Conservation (phyloP, 2,329 filamentous ascomycete genomes). For the Zymoseptoria pseudotritici region DNA sequence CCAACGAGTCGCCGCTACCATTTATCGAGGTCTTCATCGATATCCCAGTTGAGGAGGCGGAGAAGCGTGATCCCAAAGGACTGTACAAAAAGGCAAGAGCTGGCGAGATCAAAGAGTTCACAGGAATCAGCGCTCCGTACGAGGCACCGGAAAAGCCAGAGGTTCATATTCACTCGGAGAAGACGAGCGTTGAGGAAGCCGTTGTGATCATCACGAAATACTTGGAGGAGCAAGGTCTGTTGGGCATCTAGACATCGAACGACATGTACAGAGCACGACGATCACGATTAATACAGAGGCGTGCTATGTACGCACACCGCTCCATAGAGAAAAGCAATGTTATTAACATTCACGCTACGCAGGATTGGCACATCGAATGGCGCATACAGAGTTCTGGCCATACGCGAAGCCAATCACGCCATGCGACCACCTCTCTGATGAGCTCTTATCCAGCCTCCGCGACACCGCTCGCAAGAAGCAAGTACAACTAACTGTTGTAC, state of each 20-base stretch:
- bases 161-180: conserved; percentile 75
- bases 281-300: background rate
- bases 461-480: background rate
- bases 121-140: conserved; percentile 89
- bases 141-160: conserved; percentile 81
- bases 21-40: conserved; percentile 95
- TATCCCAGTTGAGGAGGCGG: conserved; percentile 81
- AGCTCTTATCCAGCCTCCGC: too few species aligned
- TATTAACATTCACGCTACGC: background rate
- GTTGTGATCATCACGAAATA: conserved; percentile 79
- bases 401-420: background rate
- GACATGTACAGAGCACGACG: background rate
- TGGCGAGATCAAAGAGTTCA: conserved; percentile 95
- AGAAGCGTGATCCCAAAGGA: conserved; percentile 94
- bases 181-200: conserved; percentile 79
- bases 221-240: conserved; percentile 57
- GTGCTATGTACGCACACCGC: background rate
- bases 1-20: conserved; percentile 58
- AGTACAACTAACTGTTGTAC: background rate
- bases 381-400: background rate
- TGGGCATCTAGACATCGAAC: conserved; percentile 7
- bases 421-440: background rate
- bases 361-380: background rate
- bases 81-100: conserved; percentile 94
- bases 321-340: background rate